phyloP scores from a whole-genome alignment of 2,329 filamentous ascomycete genomes.

The Aspergillus flavus region DNA sequence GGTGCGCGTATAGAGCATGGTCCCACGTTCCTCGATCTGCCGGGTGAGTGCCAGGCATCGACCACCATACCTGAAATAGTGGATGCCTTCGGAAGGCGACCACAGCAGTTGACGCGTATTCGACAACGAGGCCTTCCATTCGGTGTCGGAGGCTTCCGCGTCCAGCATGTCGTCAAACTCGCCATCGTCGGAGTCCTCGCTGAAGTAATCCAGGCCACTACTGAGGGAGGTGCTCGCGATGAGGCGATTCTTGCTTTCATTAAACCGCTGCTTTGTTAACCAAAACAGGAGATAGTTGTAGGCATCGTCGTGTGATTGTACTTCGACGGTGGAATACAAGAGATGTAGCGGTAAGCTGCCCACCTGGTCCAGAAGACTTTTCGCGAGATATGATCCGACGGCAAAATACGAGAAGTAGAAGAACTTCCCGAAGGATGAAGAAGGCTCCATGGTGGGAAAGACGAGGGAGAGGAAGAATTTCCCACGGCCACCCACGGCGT shows the following conservation, averaged over 20 bases:
- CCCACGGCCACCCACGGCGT: background rate
- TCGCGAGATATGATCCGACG: conserved; percentile 7
- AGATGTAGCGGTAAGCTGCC: conserved; percentile 2
- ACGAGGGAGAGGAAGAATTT: background rate
- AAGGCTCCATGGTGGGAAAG: background rate
- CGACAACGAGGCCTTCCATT: conserved; percentile 9
- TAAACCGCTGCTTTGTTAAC: conserved; percentile 7
- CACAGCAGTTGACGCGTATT: conserved; percentile 11
- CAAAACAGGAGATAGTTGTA: conserved; percentile 12
- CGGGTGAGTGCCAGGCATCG: conserved; percentile 6
- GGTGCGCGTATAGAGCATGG: conserved; percentile 2
- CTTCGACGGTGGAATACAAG: conserved; percentile 9
- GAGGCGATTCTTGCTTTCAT: conserved; percentile 3
- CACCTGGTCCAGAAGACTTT: conserved; percentile 5
- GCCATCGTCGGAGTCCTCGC: background rate
- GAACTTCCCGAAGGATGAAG: conserved; percentile 1
- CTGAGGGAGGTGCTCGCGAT: conserved; percentile 2
- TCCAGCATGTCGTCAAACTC: conserved; percentile 1
- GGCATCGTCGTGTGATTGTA: conserved; percentile 10
- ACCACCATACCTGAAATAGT: conserved; percentile 7
- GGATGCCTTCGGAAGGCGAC: conserved; percentile 7
- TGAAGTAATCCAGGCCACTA: background rate
- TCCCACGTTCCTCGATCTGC: conserved; percentile 2
- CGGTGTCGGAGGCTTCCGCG: background rate
- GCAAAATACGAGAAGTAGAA: conserved; percentile 10